Evolutionary conservation across 441 rosid genomes (phyloP), one percentile per base, ranked within the genome.

Genomic region (Populus hybrid): DNA sequence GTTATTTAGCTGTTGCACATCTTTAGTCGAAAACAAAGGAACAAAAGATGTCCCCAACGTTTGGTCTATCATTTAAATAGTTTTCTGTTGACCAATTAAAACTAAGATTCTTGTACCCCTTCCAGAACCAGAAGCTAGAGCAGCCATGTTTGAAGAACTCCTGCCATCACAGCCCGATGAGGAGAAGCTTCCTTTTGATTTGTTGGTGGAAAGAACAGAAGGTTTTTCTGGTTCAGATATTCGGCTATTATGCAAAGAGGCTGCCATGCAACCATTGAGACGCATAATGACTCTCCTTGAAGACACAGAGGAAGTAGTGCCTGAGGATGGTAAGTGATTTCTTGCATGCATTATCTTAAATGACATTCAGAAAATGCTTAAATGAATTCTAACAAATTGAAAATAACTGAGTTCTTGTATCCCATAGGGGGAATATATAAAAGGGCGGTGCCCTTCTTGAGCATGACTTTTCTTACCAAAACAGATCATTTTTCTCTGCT

Each of bases 241-340:
- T 78, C 82, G 98, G 73, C 83, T 95, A 74, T 86, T 95, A 73
- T 92, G 97, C 82, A 95, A 95, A 89, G 98, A 95, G 86, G 90
- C 93, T 42, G 97, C 98, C 1, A 95, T 95, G 99, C 99, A 92
- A 80, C 99, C 98, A n/a, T 34, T 93, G 77, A 85, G 98, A 80
- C 95, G 98, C 66, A 70, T 93, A 63, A 86, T 95, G 90, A 73
- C 83, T 16, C 69, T 80, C 18, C 92, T 95, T 38, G 99, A 91
- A 86, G 87, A 85, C 74, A 83, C 75, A 50, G 81, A 69, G 74
- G 99, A 89, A 6, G 26, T 82, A 64, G 86, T 88, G 76, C 90
- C 97, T 21, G 98, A 93, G 80, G 90, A 93, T 5, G 97, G 99
- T 95, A 90, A 80, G 74, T 34, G 21, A 76, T 76, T 72, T 79